Percentiles rank a stretch among this genome's conserved stretches.
phyloP scores from a whole-genome alignment of 2,329 filamentous ascomycete species.

The Sporothrix protearum region DNA sequence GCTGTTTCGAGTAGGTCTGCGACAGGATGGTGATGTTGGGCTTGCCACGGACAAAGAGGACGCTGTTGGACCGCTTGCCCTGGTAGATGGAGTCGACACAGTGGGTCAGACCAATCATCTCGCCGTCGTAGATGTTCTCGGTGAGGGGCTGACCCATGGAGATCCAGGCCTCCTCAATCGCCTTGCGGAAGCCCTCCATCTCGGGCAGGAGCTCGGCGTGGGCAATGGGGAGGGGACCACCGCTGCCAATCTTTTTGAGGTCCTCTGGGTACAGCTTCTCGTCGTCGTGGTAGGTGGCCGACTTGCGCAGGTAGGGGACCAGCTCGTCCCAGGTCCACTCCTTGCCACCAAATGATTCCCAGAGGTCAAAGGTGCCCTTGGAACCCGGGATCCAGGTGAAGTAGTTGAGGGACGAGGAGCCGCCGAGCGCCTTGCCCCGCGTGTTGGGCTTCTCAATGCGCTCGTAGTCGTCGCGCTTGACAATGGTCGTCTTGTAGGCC shows the following conservation, averaged over 20 bases:
- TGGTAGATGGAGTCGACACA: constrained; percentile 56
- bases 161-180: constrained; percentile 50
- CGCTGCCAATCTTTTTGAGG: constrained; percentile 49
- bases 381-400: constrained; percentile 61
- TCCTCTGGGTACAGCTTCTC: constrained; percentile 42
- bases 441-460: constrained; percentile 62
- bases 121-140: constrained; percentile 55
- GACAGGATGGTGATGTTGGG: constrained; percentile 53
- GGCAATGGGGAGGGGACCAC: constrained; percentile 52
- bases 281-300: constrained; percentile 57
- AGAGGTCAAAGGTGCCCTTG: constrained; percentile 60
- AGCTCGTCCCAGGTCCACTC: constrained; percentile 57
- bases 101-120: constrained; percentile 52
- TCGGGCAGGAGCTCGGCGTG: constrained; percentile 54
- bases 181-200: constrained; percentile 49
- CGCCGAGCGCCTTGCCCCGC: constrained; percentile 57
- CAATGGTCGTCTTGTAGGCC: constrained; percentile 59
- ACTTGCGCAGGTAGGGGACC: constrained; percentile 52
- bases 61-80: constrained; percentile 52
- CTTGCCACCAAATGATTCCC: constrained; percentile 69
- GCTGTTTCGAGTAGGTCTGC: constrained; percentile 45
- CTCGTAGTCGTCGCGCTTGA: constrained; percentile 56
- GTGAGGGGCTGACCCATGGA: constrained; percentile 49
- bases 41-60: constrained; percentile 50
- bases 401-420: constrained; percentile 58